Evolutionary conservation across 2,329 filamentous ascomycete genomes (phyloP).

Genomic region (Akanthomyces muscarius): DNA sequence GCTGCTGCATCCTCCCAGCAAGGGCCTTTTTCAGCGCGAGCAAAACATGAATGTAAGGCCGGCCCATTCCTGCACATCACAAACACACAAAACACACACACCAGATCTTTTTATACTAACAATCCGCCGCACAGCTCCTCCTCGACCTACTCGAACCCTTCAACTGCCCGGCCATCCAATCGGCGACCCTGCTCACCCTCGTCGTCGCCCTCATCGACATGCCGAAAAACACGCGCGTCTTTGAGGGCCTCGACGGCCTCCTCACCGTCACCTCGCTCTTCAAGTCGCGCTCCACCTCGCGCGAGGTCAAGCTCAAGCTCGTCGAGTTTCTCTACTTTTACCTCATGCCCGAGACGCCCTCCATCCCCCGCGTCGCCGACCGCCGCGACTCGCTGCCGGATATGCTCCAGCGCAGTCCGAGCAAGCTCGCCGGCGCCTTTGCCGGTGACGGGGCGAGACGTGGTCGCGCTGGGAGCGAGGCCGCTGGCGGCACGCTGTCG

Average conservation of each 20-base stretch:
- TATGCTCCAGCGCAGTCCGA: constrained; percentile 63
- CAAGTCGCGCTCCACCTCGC: constrained; percentile 78
- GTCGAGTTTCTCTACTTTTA: constrained; percentile 98
- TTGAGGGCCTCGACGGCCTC: constrained; percentile 87
- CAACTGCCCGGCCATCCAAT: constrained; percentile 90
- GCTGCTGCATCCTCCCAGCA: constrained; percentile 84
- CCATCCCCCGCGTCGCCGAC: constrained; percentile 46
- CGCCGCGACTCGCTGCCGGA: constrained; percentile 43
- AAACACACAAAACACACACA: too few relatives aligned
- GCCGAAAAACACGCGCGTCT: constrained; percentile 83
- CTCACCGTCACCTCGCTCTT: constrained; percentile 89
- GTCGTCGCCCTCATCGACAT: constrained; percentile 84
- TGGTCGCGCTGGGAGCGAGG: constrained; percentile 33
- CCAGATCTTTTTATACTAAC: too few relatives aligned
- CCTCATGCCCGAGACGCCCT: constrained; percentile 82
- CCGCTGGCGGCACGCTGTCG: constrained; percentile 48
- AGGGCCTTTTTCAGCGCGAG: constrained; percentile 80
- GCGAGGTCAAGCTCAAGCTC: constrained; percentile 91
- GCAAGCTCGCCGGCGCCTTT: constrained; percentile 61
- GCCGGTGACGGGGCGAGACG: constrained; percentile 19
- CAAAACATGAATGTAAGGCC: constrained; percentile 82
- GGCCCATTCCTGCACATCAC: too few relatives aligned
- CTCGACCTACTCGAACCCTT: constrained; percentile 90
- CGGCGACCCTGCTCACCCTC: constrained; percentile 81
- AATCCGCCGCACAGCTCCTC: constrained; percentile 54